Base-by-base conservation (phyloP, 192 early-diverging fungal genomes). In the Funneliformis mosseae region DNA sequence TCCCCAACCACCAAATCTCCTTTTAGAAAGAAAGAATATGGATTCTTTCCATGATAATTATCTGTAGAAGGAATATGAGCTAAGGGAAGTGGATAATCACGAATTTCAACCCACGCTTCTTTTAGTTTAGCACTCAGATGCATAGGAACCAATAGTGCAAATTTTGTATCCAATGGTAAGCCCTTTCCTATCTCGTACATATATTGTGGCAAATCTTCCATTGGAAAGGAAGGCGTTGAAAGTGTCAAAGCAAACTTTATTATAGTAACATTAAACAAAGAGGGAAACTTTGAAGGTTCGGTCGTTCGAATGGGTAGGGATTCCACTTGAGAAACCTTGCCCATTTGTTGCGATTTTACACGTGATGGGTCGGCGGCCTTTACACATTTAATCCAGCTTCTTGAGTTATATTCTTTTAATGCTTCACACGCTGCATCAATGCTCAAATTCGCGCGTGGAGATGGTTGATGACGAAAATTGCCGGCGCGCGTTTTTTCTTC, bases 1-100 rank as follows among this genome's bases (percentile, higher is more conserved):
- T 88, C 87, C 8, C 77, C 87, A 83, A 88, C 81, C 0, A 86
- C 83, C 74, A 84, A 84, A 78, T 88, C 74, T 23, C 87, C 87
- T 11, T 82, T 74, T 1, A 88, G 39, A 27, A 74, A 45, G 79
- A 81, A 88, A 5, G 82, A 81, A 3, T 64, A 76, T n/a, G 33
- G 8, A 8, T 78, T 46, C 10, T 39, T 42, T 43, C 59, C 59
- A 8, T 78, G 21, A 45, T 8, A 10, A 25, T 5, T 18, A 33
- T 28, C 33, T 14, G 21, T 71, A n/a, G 80, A 67, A 4, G 87
- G 85, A 21, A 88, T 83, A 42, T 86, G 79, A 0, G 83, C n/a
- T 28, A 85, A 81, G 5, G 87, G 87, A 10, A 86, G 33, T 0
- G 87, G 87, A 77, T 86, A 86, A 60, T 88, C 87, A 42, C 87